Evolutionary conservation across 345 rosid genomes (phyloP).

Genomic region (Arabidopsis suecica): DNA sequence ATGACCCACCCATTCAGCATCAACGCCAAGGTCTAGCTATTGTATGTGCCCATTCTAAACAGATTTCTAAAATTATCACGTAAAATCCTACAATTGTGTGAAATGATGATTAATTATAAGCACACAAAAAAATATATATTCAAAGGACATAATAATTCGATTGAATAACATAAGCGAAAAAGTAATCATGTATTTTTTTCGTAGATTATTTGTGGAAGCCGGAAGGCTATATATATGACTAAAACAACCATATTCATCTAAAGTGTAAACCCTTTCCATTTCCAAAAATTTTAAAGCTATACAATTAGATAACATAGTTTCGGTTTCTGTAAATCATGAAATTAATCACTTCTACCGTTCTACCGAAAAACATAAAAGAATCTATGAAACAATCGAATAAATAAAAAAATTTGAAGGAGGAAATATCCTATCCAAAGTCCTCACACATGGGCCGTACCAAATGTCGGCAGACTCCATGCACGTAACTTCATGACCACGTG

Average conservation of each 20-base stretch:
- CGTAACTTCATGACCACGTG: conserved; percentile 49
- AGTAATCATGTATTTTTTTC: background rate
- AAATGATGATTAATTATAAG: background rate
- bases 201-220: background rate
- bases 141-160: background rate
- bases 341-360: background rate
- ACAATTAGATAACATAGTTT: conserved; percentile 7
- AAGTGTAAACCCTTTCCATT: background rate
- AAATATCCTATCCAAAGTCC: conserved; percentile 22
- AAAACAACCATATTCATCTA: background rate
- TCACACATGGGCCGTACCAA: conserved; percentile 37
- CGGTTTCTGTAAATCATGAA: background rate
- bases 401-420: background rate
- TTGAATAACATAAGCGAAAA: too few relatives aligned
- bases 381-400: background rate
- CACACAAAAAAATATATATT: background rate
- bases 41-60: background rate
- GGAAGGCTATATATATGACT: background rate
- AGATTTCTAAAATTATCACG: background rate
- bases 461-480: conserved; percentile 52
- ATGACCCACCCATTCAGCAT: background rate
- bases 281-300: background rate
- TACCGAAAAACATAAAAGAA: background rate
- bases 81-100: background rate
- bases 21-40: background rate